Conservation (phyloP, 2,329 filamentous ascomycete genomes). For the Fusarium penzigii region DNA sequence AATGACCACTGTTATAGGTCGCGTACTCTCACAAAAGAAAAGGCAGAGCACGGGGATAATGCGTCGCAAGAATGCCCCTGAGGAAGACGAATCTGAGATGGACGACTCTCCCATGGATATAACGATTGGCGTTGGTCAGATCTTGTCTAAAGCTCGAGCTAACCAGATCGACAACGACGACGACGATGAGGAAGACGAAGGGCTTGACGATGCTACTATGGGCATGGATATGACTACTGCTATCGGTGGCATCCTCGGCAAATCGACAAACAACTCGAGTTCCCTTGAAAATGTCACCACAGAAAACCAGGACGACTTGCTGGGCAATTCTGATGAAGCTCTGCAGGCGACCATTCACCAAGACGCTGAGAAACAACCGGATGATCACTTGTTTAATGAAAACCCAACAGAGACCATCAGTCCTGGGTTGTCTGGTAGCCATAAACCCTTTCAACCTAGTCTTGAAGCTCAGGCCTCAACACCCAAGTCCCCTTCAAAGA, state of each 20-base stretch:
- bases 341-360: slow-evolving; percentile 30
- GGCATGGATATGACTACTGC: slow-evolving; percentile 70
- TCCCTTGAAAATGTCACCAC: slow-evolving; percentile 55
- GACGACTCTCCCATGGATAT: slow-evolving; percentile 54
- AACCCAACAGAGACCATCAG: slow-evolving; percentile 44
- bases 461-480: slow-evolving; percentile 42
- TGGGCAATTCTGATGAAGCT: slow-evolving; percentile 46
- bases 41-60: slow-evolving; percentile 23
- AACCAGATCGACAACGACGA: slow-evolving; percentile 37
- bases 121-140: slow-evolving; percentile 58
- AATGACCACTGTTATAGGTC: slow-evolving; percentile 66
- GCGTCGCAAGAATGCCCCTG: slow-evolving; percentile 25
- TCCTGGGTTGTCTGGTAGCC: slow-evolving; percentile 56
- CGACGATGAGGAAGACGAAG: slow-evolving; percentile 33
- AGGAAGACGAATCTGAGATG: slow-evolving; percentile 33
- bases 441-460: slow-evolving; percentile 51
- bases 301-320: slow-evolving; percentile 57
- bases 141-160: slow-evolving; percentile 40
- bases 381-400: slow-evolving; percentile 34
- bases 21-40: slow-evolving; percentile 44
- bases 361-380: slow-evolving; percentile 16
- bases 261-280: slow-evolving; percentile 31
- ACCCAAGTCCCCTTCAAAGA: slow-evolving; percentile 31
- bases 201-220: slow-evolving; percentile 35
- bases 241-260: slow-evolving; percentile 60